Conservation (phyloP, 1,284 basidiomycete species). For the Cryptococcus sp. region DNA sequence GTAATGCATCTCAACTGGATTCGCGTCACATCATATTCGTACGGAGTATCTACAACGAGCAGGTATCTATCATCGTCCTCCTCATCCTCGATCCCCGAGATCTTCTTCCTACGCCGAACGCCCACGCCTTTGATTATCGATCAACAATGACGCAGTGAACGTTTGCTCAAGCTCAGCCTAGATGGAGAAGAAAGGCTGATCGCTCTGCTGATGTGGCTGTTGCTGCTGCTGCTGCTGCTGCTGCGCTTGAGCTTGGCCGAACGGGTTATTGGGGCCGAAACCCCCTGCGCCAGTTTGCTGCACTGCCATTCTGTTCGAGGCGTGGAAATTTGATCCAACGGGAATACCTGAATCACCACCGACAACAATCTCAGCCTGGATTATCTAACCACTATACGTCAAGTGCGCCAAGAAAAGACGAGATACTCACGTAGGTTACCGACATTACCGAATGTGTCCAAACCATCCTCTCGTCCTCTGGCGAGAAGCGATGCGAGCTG, state of each 20-base stretch:
- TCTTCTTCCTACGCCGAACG: too few species aligned
- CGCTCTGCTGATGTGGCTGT: constrained; percentile 50
- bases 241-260: constrained; percentile 64
- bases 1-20: too few species aligned
- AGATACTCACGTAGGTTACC: constrained; percentile 68
- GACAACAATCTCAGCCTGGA: background rate
- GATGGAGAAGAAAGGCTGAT: constrained; percentile 84
- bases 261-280: constrained; percentile 67
- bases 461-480: constrained; percentile 74
- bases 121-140: too few species aligned
- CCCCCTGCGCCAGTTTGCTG: constrained; percentile 60
- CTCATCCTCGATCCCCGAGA: too few species aligned
- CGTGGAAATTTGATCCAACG: constrained; percentile 58
- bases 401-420: background rate
- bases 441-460: constrained; percentile 90
- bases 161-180: constrained; percentile 32
- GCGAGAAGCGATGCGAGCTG: constrained; percentile 78
- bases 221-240: constrained; percentile 56
- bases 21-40: too few species aligned
- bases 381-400: background rate
- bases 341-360: constrained; percentile 60
- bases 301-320: constrained; percentile 59
- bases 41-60: too few species aligned
- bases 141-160: too few species aligned
- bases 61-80: too few species aligned